Evolutionary conservation across 2,329 filamentous ascomycete species (phyloP).

Genomic region (Proliferodiscus dingleyae): DNA sequence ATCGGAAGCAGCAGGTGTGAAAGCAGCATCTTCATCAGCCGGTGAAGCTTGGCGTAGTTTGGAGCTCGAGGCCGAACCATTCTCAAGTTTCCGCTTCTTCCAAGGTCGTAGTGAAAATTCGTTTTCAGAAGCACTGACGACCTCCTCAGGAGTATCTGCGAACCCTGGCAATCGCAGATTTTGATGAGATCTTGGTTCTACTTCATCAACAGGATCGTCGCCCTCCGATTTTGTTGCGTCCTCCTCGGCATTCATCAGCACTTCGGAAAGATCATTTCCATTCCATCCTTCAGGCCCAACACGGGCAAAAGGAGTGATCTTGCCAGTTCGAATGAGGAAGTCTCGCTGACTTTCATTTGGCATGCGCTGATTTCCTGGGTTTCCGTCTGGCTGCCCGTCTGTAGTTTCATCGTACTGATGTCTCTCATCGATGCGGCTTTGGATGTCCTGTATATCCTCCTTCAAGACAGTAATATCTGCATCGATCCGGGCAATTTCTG

Average conservation of each 20-base stretch:
- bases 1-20: constrained; percentile 20
- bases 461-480: constrained; percentile 43
- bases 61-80: constrained; percentile 26
- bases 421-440: constrained; percentile 72
- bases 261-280: constrained; percentile 62
- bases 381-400: constrained; percentile 39
- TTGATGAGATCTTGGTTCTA: constrained; percentile 59
- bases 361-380: constrained; percentile 53
- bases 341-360: constrained; percentile 81
- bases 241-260: constrained; percentile 78
- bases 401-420: constrained; percentile 49
- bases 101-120: constrained; percentile 56
- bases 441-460: constrained; percentile 74
- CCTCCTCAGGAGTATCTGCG: constrained; percentile 42
- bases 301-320: constrained; percentile 87
- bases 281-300: background rate
- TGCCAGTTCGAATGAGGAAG: constrained; percentile 89
- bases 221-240: constrained; percentile 41
- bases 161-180: constrained; percentile 71
- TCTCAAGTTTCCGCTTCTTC: constrained; percentile 47
- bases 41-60: constrained; percentile 21
- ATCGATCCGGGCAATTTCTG: constrained; percentile 30
- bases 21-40: constrained; percentile 35
- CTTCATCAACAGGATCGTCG: constrained; percentile 37
- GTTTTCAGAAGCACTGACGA: constrained; percentile 34